Evolutionary conservation across 2,329 filamentous ascomycete genomes (phyloP).

Genomic region (Ascochyta clinopodiicola): DNA sequence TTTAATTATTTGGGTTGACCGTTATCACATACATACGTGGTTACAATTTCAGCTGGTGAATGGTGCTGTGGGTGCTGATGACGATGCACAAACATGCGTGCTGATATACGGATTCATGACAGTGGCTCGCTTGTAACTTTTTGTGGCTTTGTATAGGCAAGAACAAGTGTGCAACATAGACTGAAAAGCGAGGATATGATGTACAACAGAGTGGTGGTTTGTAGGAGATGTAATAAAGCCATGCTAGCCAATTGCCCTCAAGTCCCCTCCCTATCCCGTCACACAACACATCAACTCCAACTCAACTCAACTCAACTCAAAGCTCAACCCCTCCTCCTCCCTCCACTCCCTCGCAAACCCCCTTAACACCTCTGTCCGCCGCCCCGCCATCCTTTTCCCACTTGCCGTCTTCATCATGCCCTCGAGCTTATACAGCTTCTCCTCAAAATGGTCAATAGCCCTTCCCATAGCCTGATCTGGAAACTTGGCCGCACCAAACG

Average conservation of each 20-base stretch:
- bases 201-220: neutral
- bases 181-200: too few species aligned
- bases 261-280: neutral
- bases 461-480: constrained; percentile 32
- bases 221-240: neutral
- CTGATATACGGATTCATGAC: too few species aligned
- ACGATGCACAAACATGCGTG: neutral
- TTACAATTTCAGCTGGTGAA: neutral
- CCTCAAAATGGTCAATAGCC: constrained; percentile 45
- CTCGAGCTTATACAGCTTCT: constrained; percentile 43
- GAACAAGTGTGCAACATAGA: neutral
- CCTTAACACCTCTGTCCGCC: constrained; percentile 22
- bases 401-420: constrained; percentile 47
- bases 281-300: neutral
- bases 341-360: constrained; percentile 26
- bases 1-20: constrained; percentile 6
- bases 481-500: constrained; percentile 67
- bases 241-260: neutral
- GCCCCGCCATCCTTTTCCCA: constrained; percentile 30
- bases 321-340: constrained; percentile 22
- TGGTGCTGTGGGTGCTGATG: neutral
- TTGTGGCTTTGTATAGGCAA: neutral
- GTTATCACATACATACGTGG: neutral
- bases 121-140: neutral
- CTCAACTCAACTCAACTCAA: constrained; percentile 15